Evolutionary conservation across 805 yeast genomes (phyloP), one percentile per base, ranked within the genome.

Genomic region (Myxozyma melibiosi): DNA sequence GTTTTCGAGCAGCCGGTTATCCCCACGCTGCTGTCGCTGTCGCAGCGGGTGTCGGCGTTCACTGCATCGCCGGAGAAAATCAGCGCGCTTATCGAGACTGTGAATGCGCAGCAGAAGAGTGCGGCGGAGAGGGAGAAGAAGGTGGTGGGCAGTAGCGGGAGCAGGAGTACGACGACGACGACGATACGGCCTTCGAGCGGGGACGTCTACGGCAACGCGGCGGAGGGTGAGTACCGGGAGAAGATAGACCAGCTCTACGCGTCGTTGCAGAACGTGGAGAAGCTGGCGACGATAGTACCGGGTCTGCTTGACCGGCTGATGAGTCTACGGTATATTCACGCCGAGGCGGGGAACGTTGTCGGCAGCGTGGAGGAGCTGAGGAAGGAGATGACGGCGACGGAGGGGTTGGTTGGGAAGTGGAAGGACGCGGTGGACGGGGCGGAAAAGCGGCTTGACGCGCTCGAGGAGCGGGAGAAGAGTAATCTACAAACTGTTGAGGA

Each of bases 381-480:
- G 24, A 44, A 38, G 25, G 33, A 28, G 22, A 4, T 60, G 33
- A 20, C 7, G 1, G 42, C 33, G 2, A 43, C 43, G 3, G 57
- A 55, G 41, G 9, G 33, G n/a, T 35, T 27, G 4, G 44, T 45
- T 20, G 30, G 20, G 35, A 48, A 43, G 25, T 60, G 64, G 64
- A 25, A 16, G 9, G n/a, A 11, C 4, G 54, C 58, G 5, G 27
- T 60, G 28, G 58, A 49, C 14, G 41, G 20, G 3, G 51, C 47
- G 16, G 64, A 60, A 33, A 47, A 27, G 27, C 33, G 40, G 20
- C 14, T 60, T 22, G 53, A 35, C 20, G 54, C 45, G 24, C 18
- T 60, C n/a, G 64, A 60, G 33, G 33, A 41, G 22, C 50, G 62
- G 9, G 64, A 57, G 49, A 47, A 50, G 38, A 6, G 4, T 24